Conservation (phyloP, 2,329 filamentous ascomycete species). For the Drechslerella dactyloides region DNA sequence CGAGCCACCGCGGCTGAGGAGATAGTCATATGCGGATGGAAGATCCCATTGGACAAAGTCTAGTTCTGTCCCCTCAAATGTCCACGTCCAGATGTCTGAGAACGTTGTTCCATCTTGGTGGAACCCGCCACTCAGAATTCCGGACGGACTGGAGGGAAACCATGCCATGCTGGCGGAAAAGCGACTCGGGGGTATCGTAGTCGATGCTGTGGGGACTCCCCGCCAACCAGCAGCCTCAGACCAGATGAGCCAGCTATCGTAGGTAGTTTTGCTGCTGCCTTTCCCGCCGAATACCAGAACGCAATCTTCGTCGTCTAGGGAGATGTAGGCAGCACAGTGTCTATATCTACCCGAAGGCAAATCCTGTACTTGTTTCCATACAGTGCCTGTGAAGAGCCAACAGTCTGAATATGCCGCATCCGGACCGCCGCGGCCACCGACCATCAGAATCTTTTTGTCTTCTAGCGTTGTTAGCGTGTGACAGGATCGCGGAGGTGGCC, state of each 20-base stretch:
- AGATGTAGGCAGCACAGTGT: slow-evolving; percentile 67
- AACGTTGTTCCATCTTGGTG: slow-evolving; percentile 11
- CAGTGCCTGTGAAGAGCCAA: slow-evolving; percentile 71
- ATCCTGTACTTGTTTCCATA: slow-evolving; percentile 70
- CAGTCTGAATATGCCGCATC: slow-evolving; percentile 72
- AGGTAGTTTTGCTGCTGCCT: slow-evolving; percentile 61
- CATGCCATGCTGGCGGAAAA: slow-evolving; percentile 64
- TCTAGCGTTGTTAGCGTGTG: slow-evolving; percentile 75
- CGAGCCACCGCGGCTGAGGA: slow-evolving; percentile 59
- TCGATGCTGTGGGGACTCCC: slow-evolving; percentile 57
- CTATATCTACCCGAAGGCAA: slow-evolving; percentile 77
- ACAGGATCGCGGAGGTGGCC: slow-evolving; percentile 66
- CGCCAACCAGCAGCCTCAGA: slow-evolving; percentile 63
- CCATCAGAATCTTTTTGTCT: slow-evolving; percentile 67
- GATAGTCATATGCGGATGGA: neutral
- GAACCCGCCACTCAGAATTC: slow-evolving; percentile 31
- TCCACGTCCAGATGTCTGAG: slow-evolving; percentile 24
- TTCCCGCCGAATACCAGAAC: slow-evolving; percentile 71
- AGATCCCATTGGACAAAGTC: slow-evolving; percentile 5
- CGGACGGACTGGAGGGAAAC: slow-evolving; percentile 1
- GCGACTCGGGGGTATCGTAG: slow-evolving; percentile 60
- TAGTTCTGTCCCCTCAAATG: slow-evolving; percentile 18
- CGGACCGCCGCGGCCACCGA: slow-evolving; percentile 81
- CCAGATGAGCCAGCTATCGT: slow-evolving; percentile 66
- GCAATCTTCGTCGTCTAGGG: slow-evolving; percentile 55